phyloP scores from a whole-genome alignment of 169 alveolate species.

The Perkinsus marinus region DNA sequence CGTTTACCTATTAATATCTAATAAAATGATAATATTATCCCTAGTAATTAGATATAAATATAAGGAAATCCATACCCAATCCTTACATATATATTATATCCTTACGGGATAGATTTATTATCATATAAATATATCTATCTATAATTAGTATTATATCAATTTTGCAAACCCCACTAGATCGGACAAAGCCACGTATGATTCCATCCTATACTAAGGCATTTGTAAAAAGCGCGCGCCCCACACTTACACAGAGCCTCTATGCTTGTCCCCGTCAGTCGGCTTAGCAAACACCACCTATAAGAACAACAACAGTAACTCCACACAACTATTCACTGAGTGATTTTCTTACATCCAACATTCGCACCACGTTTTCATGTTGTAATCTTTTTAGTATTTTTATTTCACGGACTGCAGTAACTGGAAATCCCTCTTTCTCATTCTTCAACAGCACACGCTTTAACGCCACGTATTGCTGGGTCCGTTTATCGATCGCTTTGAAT shows the following conservation, averaged over 20 bases:
- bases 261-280: slow-evolving; percentile 27
- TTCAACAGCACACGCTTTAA: slow-evolving; percentile 48
- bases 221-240: background rate
- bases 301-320: background rate
- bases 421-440: slow-evolving; percentile 66
- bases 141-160: no score
- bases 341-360: slow-evolving; percentile 45
- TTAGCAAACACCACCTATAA: slow-evolving; percentile 34
- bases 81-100: no score
- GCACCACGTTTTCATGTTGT: slow-evolving; percentile 51
- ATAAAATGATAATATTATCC: no score
- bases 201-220: background rate
- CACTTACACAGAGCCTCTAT: background rate
- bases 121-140: no score
- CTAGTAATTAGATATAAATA: no score
- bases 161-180: background rate
- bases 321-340: background rate
- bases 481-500: slow-evolving; percentile 27
- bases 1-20: no score
- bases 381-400: slow-evolving; percentile 50
- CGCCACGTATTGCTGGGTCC: slow-evolving; percentile 28
- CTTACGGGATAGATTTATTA: no score
- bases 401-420: slow-evolving; percentile 68
- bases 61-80: no score
- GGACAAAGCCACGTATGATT: background rate